Percentiles rank a stretch among this genome's conserved stretches.
Conservation (phyloP, 345 rosid species). For the Salix purpurea region DNA sequence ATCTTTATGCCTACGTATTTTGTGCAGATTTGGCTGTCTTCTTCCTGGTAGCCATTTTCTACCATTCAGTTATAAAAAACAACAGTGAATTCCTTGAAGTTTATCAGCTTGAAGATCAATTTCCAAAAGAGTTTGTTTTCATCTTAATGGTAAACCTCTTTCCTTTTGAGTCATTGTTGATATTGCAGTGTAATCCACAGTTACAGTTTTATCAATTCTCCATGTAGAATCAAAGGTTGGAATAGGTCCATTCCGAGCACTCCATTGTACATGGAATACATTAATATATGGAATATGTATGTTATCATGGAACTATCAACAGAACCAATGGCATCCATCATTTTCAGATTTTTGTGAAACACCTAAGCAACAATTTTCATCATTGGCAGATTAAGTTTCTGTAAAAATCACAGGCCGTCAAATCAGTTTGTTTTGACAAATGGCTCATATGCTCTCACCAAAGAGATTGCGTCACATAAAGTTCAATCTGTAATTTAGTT, state of each 20-base stretch:
- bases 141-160: slow-evolving; percentile 35
- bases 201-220: neutral
- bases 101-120: slow-evolving; percentile 51
- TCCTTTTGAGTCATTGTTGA: neutral
- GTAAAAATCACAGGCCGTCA: no score
- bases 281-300: neutral
- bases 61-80: slow-evolving; percentile 39
- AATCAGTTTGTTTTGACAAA: no score
- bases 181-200: neutral
- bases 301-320: neutral
- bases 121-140: slow-evolving; percentile 43
- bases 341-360: neutral
- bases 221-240: neutral
- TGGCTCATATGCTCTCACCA: no score
- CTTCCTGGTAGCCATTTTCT: slow-evolving; percentile 40
- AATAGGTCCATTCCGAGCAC: neutral
- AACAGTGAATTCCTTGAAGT: slow-evolving; percentile 49
- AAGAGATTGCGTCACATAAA: no score
- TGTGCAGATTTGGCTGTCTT: slow-evolving; percentile 47
- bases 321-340: slow-evolving; percentile 1
- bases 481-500: no score
- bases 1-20: slow-evolving; percentile 43
- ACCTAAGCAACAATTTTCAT: no score
- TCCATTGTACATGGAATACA: neutral
- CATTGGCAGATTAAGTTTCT: no score